phyloP scores from a whole-genome alignment of 305 asterid species.

The Rubia balearica region DNA sequence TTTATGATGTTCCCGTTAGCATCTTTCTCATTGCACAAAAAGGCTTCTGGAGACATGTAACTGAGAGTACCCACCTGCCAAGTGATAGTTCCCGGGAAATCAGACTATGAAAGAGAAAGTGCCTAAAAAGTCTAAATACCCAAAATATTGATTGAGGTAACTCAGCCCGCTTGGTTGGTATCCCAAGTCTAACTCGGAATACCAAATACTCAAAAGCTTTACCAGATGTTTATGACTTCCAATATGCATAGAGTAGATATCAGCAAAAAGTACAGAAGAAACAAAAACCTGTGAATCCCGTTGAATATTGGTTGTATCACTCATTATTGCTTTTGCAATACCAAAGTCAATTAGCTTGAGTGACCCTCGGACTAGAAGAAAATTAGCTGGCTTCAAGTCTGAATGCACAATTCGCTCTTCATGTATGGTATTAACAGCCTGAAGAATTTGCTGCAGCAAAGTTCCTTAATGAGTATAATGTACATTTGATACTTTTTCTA shows the following conservation, averaged over 20 bases:
- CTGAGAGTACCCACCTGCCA: constrained; percentile 94
- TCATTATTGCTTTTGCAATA: constrained; percentile 94
- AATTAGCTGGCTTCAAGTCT: constrained; percentile 98
- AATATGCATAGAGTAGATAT: background rate
- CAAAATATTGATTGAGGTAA: background rate
- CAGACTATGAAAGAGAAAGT: constrained; percentile 5
- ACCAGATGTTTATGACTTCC: background rate
- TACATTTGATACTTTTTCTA: background rate
- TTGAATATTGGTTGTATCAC: constrained; percentile 95
- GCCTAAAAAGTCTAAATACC: background rate
- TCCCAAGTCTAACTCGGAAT: background rate
- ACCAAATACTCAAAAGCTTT: background rate
- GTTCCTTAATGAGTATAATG: constrained; percentile 1
- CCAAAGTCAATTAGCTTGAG: constrained; percentile 97
- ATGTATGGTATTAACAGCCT: constrained; percentile 90
- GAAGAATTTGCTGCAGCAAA: constrained; percentile 81
- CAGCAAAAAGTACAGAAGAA: constrained; percentile 8
- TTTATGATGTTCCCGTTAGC: constrained; percentile 82
- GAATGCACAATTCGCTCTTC: constrained; percentile 98
- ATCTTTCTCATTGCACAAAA: constrained; percentile 89
- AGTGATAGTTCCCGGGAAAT: background rate
- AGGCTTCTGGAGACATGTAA: constrained; percentile 99
- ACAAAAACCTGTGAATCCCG: constrained; percentile 86
- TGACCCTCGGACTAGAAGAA: constrained; percentile 91
- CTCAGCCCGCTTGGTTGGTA: background rate